These are phyloP conservation scores for Stygiomarasmius scandens DNA, from an alignment of 1,284 basidiomycete genomes.

Conservation along the genomic window DNA sequence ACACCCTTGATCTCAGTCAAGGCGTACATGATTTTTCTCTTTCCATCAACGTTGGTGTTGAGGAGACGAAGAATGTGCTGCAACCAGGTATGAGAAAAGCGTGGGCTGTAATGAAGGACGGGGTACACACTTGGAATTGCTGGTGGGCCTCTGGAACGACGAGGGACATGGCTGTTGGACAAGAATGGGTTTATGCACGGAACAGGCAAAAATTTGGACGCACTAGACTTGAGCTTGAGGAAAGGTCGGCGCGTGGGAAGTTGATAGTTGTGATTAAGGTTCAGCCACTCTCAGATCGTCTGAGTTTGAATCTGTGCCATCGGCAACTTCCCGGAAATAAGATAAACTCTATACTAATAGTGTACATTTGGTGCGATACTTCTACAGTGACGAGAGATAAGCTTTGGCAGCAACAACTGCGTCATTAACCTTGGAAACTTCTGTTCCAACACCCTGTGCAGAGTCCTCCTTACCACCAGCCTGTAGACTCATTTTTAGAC, in stretches of 20 bases:
- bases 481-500: too few species aligned
- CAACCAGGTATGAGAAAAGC: neutral
- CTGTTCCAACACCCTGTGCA: conserved; percentile 83
- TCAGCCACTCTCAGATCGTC: too few species aligned
- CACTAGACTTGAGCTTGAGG: neutral
- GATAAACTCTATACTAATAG: too few species aligned
- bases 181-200: neutral
- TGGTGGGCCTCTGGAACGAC: conserved; percentile 91
- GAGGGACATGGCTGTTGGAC: conserved; percentile 74
- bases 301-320: too few species aligned
- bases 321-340: too few species aligned
- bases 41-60: conserved; percentile 99
- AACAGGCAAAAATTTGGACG: neutral
- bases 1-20: conserved; percentile 99
- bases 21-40: conserved; percentile 98
- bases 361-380: too few species aligned
- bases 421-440: conserved; percentile 67
- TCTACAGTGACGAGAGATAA: conserved; percentile 35
- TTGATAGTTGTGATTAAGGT: too few species aligned
- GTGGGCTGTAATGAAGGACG: neutral
- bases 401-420: conserved; percentile 65
- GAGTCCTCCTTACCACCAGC: conserved; percentile 92
- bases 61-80: conserved; percentile 98
- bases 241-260: neutral
- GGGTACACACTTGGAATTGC: conserved; percentile 80